Conservation (phyloP, 2,329 filamentous ascomycete species). For the Massarina eburnea region DNA sequence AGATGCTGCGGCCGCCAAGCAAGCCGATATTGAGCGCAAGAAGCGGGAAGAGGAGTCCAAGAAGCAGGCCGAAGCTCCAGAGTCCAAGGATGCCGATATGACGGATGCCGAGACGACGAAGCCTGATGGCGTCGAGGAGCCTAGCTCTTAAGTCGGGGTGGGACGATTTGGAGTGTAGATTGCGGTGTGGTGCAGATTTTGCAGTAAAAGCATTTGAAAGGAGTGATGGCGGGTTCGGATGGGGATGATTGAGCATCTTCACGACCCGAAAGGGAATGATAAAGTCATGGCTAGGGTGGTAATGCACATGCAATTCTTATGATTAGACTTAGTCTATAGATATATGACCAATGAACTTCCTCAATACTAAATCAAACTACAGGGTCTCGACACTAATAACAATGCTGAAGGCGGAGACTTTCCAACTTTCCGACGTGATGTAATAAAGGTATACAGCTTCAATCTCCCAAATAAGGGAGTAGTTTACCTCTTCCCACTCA, state of each 20-base stretch:
- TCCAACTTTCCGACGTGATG: no score
- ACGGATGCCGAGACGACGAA: slow-evolving; percentile 56
- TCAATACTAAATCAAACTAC: no score
- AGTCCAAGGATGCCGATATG: slow-evolving; percentile 57
- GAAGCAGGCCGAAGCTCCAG: slow-evolving; percentile 53
- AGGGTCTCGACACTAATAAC: no score
- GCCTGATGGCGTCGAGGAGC: slow-evolving; percentile 44
- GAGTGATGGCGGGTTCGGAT: no score
- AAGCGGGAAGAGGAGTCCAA: slow-evolving; percentile 73
- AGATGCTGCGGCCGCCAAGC: slow-evolving; percentile 62
- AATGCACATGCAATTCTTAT: slow-evolving; percentile 1
- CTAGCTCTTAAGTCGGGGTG: slow-evolving; percentile 24
- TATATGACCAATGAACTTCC: slow-evolving; percentile 1
- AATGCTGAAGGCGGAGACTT: no score
- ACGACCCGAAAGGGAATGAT: not conserved
- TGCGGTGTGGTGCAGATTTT: slow-evolving; percentile 4
- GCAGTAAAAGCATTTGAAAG: slow-evolving; percentile 14
- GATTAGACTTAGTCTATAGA: slow-evolving; percentile 5
- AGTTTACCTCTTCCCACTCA: no score
- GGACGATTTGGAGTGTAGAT: slow-evolving; percentile 1
- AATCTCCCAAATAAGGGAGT: no score
- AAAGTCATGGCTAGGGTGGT: not conserved
- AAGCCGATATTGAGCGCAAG: slow-evolving; percentile 71
- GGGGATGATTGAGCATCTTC: not conserved
- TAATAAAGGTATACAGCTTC: no score